A percentile compares a stretch with the other conserved stretches of the same genome.
Conservation (phyloP, 768 basidiomycete genomes). For the Mycena rebaudengoi region DNA sequence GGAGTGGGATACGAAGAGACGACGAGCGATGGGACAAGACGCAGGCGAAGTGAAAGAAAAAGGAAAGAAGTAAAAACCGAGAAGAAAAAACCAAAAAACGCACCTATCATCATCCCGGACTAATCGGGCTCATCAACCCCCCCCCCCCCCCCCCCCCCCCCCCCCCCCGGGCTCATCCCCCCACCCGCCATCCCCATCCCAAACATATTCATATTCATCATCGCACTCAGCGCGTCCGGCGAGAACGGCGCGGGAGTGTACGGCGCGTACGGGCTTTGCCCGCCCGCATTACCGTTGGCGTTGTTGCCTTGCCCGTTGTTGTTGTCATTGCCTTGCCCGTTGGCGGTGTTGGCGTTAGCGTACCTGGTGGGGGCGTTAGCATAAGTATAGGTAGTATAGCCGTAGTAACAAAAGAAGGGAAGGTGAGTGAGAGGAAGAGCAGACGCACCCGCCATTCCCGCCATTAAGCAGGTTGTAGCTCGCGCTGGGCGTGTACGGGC, state of each 20-base stretch:
- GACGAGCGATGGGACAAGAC: no score
- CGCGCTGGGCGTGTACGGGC: no score
- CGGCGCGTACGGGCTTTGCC: conserved; percentile 14
- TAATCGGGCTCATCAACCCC: conserved; percentile 35
- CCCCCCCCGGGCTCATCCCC: conserved; percentile 39
- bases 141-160: conserved; percentile 36
- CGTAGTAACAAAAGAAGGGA: neutral
- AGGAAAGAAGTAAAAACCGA: neutral
- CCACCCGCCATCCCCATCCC: conserved; percentile 45
- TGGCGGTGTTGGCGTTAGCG: no score
- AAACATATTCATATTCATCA: conserved; percentile 47
- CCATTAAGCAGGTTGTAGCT: no score
- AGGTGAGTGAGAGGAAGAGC: neutral
- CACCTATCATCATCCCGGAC: conserved; percentile 39
- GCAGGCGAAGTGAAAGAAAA: no score
- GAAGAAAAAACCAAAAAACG: conserved; percentile 31
- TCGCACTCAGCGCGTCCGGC: conserved; percentile 60
- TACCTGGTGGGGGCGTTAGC: no score
- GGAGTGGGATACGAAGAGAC: no score
- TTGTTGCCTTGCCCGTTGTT: neutral
- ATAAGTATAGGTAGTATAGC: neutral
- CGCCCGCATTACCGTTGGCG: neutral
- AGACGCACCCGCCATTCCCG: neutral
- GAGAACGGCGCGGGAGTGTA: conserved; percentile 50
- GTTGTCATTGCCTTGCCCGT: no score